phyloP scores from a whole-genome alignment of 192 early-diverging fungal species.

The Podila horticola region DNA sequence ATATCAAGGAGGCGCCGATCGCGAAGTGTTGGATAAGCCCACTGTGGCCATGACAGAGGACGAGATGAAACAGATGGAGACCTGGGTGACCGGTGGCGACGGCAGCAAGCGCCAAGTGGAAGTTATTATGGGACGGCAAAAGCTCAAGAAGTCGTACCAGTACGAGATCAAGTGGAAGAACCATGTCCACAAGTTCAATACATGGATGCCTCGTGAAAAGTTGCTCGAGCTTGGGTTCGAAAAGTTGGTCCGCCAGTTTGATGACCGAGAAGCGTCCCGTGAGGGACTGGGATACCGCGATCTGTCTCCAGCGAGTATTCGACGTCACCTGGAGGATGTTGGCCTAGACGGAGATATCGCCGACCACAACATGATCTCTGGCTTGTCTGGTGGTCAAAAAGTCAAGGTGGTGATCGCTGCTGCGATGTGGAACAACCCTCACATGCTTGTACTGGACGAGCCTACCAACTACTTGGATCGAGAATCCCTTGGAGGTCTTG shows the following conservation, averaged over 20 bases:
- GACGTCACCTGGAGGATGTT: conserved; percentile 77
- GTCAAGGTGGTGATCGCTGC: conserved; percentile 89
- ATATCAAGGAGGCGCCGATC: conserved; percentile 82
- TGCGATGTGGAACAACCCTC: conserved; percentile 88
- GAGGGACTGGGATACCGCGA: conserved; percentile 78
- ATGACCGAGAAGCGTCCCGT: conserved; percentile 79
- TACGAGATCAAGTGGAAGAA: conserved; percentile 84
- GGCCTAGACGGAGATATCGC: conserved; percentile 83
- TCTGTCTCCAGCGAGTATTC: conserved; percentile 72
- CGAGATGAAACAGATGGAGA: conserved; percentile 75
- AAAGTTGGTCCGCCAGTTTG: conserved; percentile 81
- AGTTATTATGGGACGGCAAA: conserved; percentile 72
- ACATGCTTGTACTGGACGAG: conserved; percentile 83
- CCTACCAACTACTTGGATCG: conserved; percentile 78
- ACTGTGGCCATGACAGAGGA: conserved; percentile 72
- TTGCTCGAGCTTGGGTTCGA: conserved; percentile 77
- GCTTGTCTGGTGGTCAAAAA: conserved; percentile 86
- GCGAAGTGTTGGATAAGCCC: conserved; percentile 77
- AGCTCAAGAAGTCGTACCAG: conserved; percentile 82
- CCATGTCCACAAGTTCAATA: conserved; percentile 71
- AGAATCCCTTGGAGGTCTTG: conserved; percentile 79
- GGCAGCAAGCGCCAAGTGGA: conserved; percentile 71
- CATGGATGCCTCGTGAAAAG: conserved; percentile 76
- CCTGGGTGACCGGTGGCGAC: conserved; percentile 56
- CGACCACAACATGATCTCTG: conserved; percentile 78